Evolutionary conservation across 2,329 filamentous ascomycete genomes (phyloP).

Genomic region (Penicillium sp.): DNA sequence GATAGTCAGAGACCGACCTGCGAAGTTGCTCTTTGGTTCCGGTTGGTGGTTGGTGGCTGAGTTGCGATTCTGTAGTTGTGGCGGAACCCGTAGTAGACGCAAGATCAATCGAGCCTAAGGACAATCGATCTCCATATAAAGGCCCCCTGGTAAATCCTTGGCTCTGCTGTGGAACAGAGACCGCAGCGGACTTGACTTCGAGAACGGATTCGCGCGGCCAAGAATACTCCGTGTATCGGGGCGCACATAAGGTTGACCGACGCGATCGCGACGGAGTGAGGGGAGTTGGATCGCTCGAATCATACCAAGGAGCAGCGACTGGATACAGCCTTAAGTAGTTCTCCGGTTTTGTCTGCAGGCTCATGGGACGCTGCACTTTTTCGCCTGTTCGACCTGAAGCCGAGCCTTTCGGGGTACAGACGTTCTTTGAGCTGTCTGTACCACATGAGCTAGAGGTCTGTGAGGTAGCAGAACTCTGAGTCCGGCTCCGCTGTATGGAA

Average conservation of each 20-base stretch:
- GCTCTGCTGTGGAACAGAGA: slow-evolving; percentile 1
- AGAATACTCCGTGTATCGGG: slow-evolving; percentile 23
- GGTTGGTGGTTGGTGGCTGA: slow-evolving; percentile 1
- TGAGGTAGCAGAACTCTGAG: slow-evolving; percentile 28
- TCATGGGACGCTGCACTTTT: slow-evolving; percentile 19
- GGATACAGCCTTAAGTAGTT: slow-evolving; percentile 16
- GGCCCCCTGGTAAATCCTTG: slow-evolving; percentile 4
- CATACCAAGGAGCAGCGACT: slow-evolving; percentile 16
- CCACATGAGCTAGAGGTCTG: slow-evolving; percentile 24
- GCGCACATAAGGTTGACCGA: slow-evolving; percentile 24
- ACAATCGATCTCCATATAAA: slow-evolving; percentile 15
- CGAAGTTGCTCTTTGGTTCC: slow-evolving; percentile 4
- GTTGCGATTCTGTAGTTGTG: neutral
- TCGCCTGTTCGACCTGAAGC: neutral
- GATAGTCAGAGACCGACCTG: slow-evolving; percentile 15
- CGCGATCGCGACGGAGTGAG: slow-evolving; percentile 8
- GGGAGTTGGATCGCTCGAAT: slow-evolving; percentile 11
- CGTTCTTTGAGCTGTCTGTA: slow-evolving; percentile 12
- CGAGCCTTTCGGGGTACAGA: slow-evolving; percentile 2
- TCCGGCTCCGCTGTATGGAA: slow-evolving; percentile 26
- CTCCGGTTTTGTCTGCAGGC: slow-evolving; percentile 16
- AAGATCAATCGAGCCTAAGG: slow-evolving; percentile 2
- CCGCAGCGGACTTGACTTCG: neutral
- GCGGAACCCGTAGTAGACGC: slow-evolving; percentile 5
- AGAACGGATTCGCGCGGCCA: neutral